Evolutionary conservation across 2,329 filamentous ascomycete genomes (phyloP), one percentile per base, ranked within the genome.

Genomic region (Colletotrichum plurivorum): DNA sequence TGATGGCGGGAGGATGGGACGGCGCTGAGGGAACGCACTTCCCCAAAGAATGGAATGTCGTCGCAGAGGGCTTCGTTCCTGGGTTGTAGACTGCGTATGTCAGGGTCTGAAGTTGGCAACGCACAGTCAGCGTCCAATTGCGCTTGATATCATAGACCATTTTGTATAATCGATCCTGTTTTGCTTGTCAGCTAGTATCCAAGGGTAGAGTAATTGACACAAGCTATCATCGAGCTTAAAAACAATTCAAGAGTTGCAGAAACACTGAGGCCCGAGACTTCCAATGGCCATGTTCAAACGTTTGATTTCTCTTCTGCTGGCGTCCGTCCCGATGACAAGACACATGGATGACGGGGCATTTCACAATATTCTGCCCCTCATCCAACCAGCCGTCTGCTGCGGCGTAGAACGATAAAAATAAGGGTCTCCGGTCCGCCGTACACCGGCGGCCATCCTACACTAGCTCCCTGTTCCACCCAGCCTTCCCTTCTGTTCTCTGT

Each of bases 331-430:
- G 12, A 43, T n/a, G 52, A 70, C 31, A 10, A 15, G 49, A 67
- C 67, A 45, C 48, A 48, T 56, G 64, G 45, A 55, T 60, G 58
- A 59, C 16, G 41, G 68, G 81, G 85, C 87, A 88, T 89, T 89
- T 89, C 87, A 89, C 87, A 89, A 89, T 89, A 89, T 88, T 89
- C 87, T 88, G 87, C 85, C 75, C 67, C 71, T 58, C 71, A 69
- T 73, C 77, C 73, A 73, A 72, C 73, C 72, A 73, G 71, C 73
- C 70, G 61, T 66, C 46, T 46, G 36, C 57, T 54, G 36, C 18
- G 43, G 56, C 56, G 36, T 69, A 36, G 49, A 66, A 69, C 51
- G 45, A 52, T 51, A 51, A 56, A 36, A 49, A 22, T 31, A 18
- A 46, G 51, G 18, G 52, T 41, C 43, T 51, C 51, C 55, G 27